Base-by-base conservation (phyloP, 2,329 filamentous ascomycete species). In the Fusarium ramigenum region DNA sequence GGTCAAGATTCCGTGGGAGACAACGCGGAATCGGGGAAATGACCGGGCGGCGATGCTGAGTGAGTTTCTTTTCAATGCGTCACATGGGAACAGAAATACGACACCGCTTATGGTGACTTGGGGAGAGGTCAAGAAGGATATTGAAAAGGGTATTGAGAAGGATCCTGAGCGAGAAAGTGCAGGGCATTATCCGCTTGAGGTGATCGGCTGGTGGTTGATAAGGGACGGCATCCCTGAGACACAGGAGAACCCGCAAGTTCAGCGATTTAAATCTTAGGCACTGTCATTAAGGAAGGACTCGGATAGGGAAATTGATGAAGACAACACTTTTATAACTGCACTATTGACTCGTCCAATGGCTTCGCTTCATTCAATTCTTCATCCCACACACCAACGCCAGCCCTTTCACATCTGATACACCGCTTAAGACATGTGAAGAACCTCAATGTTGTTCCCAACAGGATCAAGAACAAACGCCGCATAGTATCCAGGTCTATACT, bases 391-490 rank as follows among this genome's bases (percentile, higher is more conserved):
- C 21, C 19, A 57, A 49, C 30, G n/a, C 50, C 57, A 12, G 19
- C 16, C 30, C 16, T 21, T 28, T 18, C 14, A 25, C 32, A n/a
- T 15, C 12, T 32, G 23, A 61, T 23, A 52, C 42, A 23, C 7
- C 40, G 49, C 25, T 43, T 34, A 65, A 40, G 68, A 60, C 53
- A 78, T 21, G 47, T 78, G 73, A 32, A 86, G 80, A 58, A 82
- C 82, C 78, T 89, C 87, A 49, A 88, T 83, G 70, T 89, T 89
- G 73, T 88, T 88, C 1, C 87, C 87, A 7, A 81, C 78, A 3
- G 86, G 85, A 73, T 88, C 87, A 44, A 83, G 75, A 10, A 88
- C 81, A 78, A 86, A 89, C 2, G 86, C 85, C 4, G 77, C 87
- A 59, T 88, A 89, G 75, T 88, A 89, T 10, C 80, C 80, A 19